These are phyloP conservation scores for Staphylotrichum tortipilum DNA, from an alignment of 495 filamentous ascomycete species.

Conservation along the genomic window DNA sequence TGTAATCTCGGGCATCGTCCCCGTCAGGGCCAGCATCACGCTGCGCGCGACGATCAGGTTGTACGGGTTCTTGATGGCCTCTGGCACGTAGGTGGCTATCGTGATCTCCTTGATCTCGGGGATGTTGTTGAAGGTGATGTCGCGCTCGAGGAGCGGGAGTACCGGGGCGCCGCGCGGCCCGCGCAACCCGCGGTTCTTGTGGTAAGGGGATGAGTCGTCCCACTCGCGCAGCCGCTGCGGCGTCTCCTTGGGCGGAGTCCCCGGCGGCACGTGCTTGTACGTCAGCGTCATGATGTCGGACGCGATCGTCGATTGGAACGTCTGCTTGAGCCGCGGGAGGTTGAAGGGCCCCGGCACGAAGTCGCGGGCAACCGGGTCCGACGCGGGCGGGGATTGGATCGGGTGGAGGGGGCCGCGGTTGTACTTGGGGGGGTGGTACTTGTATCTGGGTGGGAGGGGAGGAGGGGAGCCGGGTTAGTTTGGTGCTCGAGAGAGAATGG, in stretches of 20 bases:
- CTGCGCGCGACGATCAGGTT: constrained; percentile 74
- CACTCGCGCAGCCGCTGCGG: constrained; percentile 70
- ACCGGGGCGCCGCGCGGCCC: constrained; percentile 60
- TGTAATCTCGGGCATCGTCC: constrained; percentile 61
- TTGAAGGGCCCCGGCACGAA: constrained; percentile 93
- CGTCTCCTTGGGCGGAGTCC: constrained; percentile 53
- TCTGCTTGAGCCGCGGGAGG: constrained; percentile 78
- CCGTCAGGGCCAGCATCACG: constrained; percentile 76
- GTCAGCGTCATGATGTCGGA: constrained; percentile 84
- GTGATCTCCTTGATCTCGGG: constrained; percentile 74
- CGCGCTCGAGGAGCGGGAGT: constrained; percentile 62
- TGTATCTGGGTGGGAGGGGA: constrained; percentile 55
- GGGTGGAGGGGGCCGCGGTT: constrained; percentile 90
- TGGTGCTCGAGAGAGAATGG: not conserved
- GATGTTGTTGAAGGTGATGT: constrained; percentile 77
- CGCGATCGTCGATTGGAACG: constrained; percentile 74
- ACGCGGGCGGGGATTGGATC: constrained; percentile 71
- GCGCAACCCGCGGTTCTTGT: constrained; percentile 78
- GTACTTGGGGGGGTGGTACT: constrained; percentile 86
- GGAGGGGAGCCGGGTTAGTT: not conserved
- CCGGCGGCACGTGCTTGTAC: constrained; percentile 72
- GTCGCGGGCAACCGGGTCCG: constrained; percentile 75
- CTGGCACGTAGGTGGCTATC: constrained; percentile 60
- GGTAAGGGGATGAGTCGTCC: constrained; percentile 87
- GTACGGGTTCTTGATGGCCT: constrained; percentile 53